These are phyloP conservation scores for Eucalyptus sideroxylon DNA, from an alignment of 345 rosid genomes.

Conservation along the genomic window DNA sequence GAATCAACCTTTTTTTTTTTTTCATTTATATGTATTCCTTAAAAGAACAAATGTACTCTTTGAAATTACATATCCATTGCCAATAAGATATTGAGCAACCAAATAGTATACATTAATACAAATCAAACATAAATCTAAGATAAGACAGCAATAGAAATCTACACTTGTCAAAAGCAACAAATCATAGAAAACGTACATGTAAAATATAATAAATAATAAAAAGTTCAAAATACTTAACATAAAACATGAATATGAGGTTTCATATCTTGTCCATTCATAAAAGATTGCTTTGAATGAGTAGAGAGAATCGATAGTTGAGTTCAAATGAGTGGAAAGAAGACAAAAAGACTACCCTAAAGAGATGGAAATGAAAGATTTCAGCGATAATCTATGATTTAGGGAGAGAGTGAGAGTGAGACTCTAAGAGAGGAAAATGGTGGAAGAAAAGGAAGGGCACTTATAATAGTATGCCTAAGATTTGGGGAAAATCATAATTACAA, in stretches of 20 bases:
- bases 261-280: neutral
- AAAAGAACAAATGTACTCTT: too few relatives aligned
- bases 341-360: neutral
- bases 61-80: too few relatives aligned
- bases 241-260: neutral
- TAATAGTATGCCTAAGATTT: neutral
- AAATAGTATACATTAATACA: too few relatives aligned
- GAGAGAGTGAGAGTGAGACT: neutral
- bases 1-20: too few relatives aligned
- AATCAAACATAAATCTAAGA: too few relatives aligned
- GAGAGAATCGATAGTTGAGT: neutral
- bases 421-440: neutral
- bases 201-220: too few relatives aligned
- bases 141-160: neutral
- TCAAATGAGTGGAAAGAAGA: neutral
- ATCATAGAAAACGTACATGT: too few relatives aligned
- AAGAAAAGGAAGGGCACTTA: neutral
- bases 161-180: neutral
- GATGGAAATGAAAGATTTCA: neutral
- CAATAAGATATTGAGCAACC: too few relatives aligned
- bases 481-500: too few relatives aligned
- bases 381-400: neutral
- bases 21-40: too few relatives aligned
- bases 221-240: too few relatives aligned
- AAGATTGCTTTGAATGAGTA: neutral